Evolutionary conservation across 257 asterid species (phyloP).

Genomic region (Fraxinus quadrangulata): DNA sequence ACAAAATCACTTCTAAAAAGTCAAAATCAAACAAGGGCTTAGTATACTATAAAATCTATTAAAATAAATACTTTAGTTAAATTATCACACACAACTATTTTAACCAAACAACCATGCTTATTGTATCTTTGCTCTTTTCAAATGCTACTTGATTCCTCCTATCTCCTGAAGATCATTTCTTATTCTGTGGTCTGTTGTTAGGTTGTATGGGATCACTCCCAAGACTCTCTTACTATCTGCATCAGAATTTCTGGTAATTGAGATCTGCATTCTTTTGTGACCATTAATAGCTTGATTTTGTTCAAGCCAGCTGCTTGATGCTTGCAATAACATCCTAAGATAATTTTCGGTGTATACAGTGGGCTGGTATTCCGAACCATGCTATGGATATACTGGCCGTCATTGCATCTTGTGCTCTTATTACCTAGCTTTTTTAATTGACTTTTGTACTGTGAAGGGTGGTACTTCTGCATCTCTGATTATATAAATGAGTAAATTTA

Average conservation of each 20-base stretch:
- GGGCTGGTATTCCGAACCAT: neutral
- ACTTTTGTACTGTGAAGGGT: neutral
- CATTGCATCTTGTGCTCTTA: slow-evolving; percentile 1
- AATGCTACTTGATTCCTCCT: slow-evolving; percentile 9
- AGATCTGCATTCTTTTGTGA: neutral
- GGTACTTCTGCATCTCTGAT: neutral
- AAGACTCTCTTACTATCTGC: neutral
- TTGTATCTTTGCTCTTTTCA: neutral
- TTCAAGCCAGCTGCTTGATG: neutral
- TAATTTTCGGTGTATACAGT: neutral
- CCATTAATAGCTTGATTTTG: neutral
- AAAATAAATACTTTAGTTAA: no score
- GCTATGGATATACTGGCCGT: neutral
- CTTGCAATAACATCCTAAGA: neutral
- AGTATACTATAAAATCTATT: no score
- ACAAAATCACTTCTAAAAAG: no score
- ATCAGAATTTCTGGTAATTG: neutral
- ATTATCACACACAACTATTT: no score
- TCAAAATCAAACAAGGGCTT: no score
- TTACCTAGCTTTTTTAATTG: neutral
- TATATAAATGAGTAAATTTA: neutral
- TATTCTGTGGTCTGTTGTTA: neutral
- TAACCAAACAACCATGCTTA: neutral
- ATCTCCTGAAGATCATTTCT: neutral
- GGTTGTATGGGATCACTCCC: neutral